Conservation (phyloP, 2,329 filamentous ascomycete species). For the Claviceps sp. region DNA sequence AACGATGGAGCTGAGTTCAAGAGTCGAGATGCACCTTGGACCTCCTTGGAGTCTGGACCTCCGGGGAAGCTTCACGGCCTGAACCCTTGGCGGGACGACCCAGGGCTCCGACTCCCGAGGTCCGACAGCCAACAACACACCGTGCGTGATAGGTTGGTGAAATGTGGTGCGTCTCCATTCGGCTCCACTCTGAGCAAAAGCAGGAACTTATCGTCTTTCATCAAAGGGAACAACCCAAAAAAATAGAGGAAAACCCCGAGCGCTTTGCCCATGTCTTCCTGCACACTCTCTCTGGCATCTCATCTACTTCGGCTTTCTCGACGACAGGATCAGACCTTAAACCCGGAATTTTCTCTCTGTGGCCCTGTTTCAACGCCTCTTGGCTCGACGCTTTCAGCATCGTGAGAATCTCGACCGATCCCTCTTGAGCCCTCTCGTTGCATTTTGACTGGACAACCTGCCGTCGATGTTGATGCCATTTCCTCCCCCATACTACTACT, state of each 20-base stretch:
- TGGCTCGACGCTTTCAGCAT: neutral
- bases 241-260: neutral
- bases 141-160: neutral
- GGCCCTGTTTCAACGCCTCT: neutral
- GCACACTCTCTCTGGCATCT: slow-evolving; percentile 1
- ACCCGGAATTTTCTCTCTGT: neutral
- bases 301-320: slow-evolving; percentile 1
- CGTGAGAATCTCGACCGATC: neutral
- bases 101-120: neutral
- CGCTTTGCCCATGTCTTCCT: slow-evolving; percentile 5
- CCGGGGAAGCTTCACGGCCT: neutral
- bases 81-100: neutral
- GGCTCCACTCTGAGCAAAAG: slow-evolving; percentile 12
- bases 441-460: neutral
- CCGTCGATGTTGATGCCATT: neutral
- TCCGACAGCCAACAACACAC: neutral
- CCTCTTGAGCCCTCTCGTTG: neutral
- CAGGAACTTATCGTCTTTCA: slow-evolving; percentile 5
- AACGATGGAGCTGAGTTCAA: too few species aligned
- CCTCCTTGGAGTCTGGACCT: neutral
- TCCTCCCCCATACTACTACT: neutral
- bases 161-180: slow-evolving; percentile 3
- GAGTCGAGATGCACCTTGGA: neutral
- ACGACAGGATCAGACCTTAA: neutral
- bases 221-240: slow-evolving; percentile 9